Percentiles rank a stretch among this genome's conserved stretches.
phyloP scores from a whole-genome alignment of 2,329 filamentous ascomycete genomes.

The Scedosporium boydii region DNA sequence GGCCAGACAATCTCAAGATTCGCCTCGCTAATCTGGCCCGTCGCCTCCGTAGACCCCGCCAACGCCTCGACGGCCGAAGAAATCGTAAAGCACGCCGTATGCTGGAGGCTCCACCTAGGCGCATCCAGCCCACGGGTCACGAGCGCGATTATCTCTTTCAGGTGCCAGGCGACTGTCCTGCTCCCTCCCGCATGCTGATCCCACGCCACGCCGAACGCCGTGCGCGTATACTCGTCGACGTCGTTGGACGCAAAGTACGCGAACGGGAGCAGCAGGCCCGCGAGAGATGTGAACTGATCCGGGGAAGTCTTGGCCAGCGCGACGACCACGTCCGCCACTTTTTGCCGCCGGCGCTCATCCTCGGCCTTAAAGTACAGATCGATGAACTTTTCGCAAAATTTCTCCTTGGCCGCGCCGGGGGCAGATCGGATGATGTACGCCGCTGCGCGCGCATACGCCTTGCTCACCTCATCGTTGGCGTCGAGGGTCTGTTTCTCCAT shows the following conservation, averaged over 20 bases:
- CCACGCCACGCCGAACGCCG: conserved; percentile 82
- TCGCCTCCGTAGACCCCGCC: conserved; percentile 44
- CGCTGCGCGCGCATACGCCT: conserved; percentile 75
- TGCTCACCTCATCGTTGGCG: conserved; percentile 86
- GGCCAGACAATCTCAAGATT: conserved; percentile 68
- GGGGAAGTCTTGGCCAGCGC: conserved; percentile 79
- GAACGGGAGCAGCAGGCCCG: conserved; percentile 70
- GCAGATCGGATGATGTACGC: conserved; percentile 69
- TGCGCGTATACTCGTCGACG: conserved; percentile 65
- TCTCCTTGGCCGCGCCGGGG: conserved; percentile 36
- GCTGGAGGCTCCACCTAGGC: conserved; percentile 82
- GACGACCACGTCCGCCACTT: conserved; percentile 74
- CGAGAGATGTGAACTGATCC: conserved; percentile 74
- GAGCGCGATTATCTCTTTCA: conserved; percentile 69
- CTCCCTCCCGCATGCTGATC: conserved; percentile 79
- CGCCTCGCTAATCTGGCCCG: conserved; percentile 48
- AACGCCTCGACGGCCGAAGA: conserved; percentile 64
- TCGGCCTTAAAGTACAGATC: conserved; percentile 75
- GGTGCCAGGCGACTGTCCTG: conserved; percentile 72
- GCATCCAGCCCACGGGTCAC: conserved; percentile 62
- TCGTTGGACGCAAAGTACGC: conserved; percentile 85
- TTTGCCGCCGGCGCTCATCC: conserved; percentile 63
- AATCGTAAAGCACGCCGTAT: conserved; percentile 73
- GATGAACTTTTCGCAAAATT: conserved; percentile 45
- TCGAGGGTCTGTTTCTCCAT: conserved; percentile 79